Evolutionary conservation across 1,284 basidiomycete genomes (phyloP), one percentile per base, ranked within the genome.

Genomic region (Tausonia pullulans): DNA sequence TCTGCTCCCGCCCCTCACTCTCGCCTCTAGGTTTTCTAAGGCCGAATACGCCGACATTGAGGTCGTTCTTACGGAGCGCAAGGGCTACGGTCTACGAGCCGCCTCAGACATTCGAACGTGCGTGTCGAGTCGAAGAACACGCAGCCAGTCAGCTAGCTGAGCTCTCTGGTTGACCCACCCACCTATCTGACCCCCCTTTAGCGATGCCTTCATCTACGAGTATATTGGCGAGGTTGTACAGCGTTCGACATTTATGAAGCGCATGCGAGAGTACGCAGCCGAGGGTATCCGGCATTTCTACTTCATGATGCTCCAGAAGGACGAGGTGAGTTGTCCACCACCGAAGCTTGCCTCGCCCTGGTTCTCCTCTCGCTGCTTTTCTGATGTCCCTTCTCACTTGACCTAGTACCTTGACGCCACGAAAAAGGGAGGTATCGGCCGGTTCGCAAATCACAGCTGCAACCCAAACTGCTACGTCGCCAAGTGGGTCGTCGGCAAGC

Each of bases 261-360:
- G 95, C 51, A 98, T 98, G 92, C 83, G 88, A 60, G 86, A 88
- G 50, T 99, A 99, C 74, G 92, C 86, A 2, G 82, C 87, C 53
- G 92, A 97, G 75, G 94, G 94, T 14, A 93, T 98, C 68, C 81
- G 85, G 64, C 95, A 98, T 76, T 99, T 98, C 72, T 99, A 98
- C 78, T 99, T 99, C 73, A 99, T 98, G 96, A 95, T 97, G 89
- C 78, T 98, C 64, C 96, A 98, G 76, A 92, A 90, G 71, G 93
- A 97, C 70, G 93, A 98, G 82, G 91, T 91, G 69, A 67, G 84
- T 69, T 70, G 8, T 14, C 43, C 8, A 4, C 14, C 55, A 45
- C 56, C 11, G 16, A 4, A 14, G n/a, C 40, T 8, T 45, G 44
- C 40, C 58, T 50, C 45, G 50, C 46, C 54, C 40, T 40, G 39